Evolutionary conservation across 169 alveolate genomes (phyloP), one percentile per base, ranked within the genome.

Genomic region (Cryptosporidium sp.): DNA sequence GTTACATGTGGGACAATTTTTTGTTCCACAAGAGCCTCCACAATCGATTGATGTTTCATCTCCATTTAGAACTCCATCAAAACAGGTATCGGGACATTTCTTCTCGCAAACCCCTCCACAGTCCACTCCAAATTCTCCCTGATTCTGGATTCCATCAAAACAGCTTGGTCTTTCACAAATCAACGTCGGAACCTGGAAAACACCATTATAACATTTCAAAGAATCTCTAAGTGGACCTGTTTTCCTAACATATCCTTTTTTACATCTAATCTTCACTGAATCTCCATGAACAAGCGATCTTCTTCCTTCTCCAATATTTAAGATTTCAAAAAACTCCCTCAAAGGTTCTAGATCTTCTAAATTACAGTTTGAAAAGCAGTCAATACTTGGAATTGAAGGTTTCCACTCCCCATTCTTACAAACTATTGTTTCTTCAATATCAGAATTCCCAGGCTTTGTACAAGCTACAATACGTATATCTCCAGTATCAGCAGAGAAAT

Each of bases 81-180:
- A 72, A 26, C 92, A 86, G 8, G 84, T 60, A 1, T 72, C 91
- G 2, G 87, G 85, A 70, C 92, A 86, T 53, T 37, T 56, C 44
- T 42, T 68, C 21, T 60, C 61, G n/a, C 92, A 86, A 14, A 29
- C 42, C 6, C 92, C 92, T 21, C 92, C 92, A 56, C 92, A 86
- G 23, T 86, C 92, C 12, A 86, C 48, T 73, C 92, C 92, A 26
- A 39, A 65, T 33, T 86, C 92, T 16, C 91, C 92, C 29, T 68
- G 92, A 10, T 73, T 84, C 35, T 72, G 85, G 18, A 86, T 70
- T 26, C 87, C 87, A 31, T 86, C 92, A 58, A 52, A 61, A 26
- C 92, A 86, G 68, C 51, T 80, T 7, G 89, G 89, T 9, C 42
- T 60, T n/a, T 80, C 80, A 51, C 89, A 80, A 42, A 80, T 80